These are phyloP conservation scores for Verticillium nonalfalfae DNA, from an alignment of 2,329 filamentous ascomycete species.

Conservation along the genomic window DNA sequence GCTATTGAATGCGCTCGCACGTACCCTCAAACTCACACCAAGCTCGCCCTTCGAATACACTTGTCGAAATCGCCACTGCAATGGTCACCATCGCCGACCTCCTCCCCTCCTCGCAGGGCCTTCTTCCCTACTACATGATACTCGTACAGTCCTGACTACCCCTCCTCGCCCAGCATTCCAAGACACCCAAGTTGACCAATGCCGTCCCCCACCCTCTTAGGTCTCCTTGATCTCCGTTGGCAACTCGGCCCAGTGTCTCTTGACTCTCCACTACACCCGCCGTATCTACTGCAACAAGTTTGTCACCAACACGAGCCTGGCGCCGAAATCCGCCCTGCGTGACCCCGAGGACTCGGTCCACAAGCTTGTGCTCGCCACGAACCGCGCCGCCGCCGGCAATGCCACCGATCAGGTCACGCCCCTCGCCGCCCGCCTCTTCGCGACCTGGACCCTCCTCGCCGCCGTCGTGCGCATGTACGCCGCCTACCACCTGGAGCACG, in stretches of 20 bases:
- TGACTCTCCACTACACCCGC: conserved; percentile 73
- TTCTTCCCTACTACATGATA: conserved; percentile 54
- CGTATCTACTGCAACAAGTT: conserved; percentile 73
- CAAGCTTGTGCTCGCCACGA: conserved; percentile 40
- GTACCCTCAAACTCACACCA: not conserved
- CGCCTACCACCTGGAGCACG: conserved; percentile 71
- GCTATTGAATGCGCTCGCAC: not conserved
- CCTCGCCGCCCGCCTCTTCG: conserved; percentile 74
- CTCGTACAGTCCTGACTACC: conserved; percentile 28
- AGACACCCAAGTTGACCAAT: not conserved
- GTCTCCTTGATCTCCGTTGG: conserved; percentile 74
- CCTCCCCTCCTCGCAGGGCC: conserved; percentile 44
- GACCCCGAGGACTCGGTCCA: conserved; percentile 46
- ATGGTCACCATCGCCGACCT: conserved; percentile 41
- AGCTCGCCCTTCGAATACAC: not conserved
- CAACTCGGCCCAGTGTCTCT: conserved; percentile 81
- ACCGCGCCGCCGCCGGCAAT: conserved; percentile 37
- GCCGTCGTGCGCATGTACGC: conserved; percentile 75
- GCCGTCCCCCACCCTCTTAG: conserved; percentile 34
- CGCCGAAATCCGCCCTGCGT: conserved; percentile 29
- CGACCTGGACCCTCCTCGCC: conserved; percentile 79
- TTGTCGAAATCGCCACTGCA: not conserved
- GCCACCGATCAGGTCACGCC: conserved; percentile 60
- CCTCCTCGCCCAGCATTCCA: not conserved
- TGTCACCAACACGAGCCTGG: conserved; percentile 41